Conservation (phyloP, 208 protist genomes). For the Leishmania lainsoni region DNA sequence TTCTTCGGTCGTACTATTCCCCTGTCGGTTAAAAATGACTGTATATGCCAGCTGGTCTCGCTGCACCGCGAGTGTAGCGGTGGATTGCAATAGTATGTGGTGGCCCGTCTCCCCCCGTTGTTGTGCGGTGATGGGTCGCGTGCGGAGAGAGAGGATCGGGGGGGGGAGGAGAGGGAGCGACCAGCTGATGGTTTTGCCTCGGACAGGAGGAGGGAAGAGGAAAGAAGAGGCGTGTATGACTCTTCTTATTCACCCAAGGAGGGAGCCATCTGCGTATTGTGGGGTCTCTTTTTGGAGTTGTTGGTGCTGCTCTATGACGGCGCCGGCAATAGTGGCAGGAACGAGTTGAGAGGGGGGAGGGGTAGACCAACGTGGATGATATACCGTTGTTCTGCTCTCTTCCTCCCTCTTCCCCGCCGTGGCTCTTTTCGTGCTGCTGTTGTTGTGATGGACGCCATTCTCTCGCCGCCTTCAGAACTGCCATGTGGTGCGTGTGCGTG, state of each 20-base stretch:
- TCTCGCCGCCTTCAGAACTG: too few relatives aligned
- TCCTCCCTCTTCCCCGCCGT: neutral
- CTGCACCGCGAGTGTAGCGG: neutral
- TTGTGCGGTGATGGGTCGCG: neutral
- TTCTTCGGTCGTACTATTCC: neutral
- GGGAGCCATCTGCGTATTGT: too few relatives aligned
- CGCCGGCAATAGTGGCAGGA: neutral
- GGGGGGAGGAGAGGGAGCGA: neutral
- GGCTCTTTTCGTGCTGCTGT: neutral
- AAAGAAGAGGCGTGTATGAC: neutral
- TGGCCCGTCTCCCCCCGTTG: neutral
- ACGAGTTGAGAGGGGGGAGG: neutral
- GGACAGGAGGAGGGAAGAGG: neutral
- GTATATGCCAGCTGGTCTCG: neutral
- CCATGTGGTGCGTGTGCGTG: neutral
- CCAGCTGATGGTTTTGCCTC: neutral
- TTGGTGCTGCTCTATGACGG: neutral
- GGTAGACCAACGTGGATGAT: neutral
- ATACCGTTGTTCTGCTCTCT: neutral
- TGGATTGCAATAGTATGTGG: neutral
- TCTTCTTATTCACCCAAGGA: neutral
- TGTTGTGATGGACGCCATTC: neutral
- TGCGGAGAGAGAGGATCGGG: neutral
- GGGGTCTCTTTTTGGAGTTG: too few relatives aligned
- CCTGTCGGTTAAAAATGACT: neutral